A percentile compares a stretch with the other conserved stretches of the same genome.
Evolutionary conservation across 2,329 filamentous ascomycete genomes (phyloP).

Genomic region (Microcera coccophila): DNA sequence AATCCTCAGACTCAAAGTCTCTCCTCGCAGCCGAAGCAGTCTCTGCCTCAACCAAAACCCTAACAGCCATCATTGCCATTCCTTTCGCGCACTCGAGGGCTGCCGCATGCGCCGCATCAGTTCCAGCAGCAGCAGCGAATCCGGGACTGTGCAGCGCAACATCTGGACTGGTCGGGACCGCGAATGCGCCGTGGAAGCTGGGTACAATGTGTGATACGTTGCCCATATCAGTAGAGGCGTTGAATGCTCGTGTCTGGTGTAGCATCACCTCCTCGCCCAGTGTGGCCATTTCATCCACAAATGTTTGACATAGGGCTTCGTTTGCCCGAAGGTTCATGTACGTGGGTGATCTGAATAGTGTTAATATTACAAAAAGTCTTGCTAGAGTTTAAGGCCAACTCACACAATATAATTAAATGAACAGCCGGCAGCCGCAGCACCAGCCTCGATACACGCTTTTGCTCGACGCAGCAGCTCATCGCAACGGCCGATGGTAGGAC

Average conservation of each 20-base stretch:
- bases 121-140: constrained; percentile 44
- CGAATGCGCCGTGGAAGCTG: constrained; percentile 47
- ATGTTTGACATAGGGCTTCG: constrained; percentile 40
- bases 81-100: constrained; percentile 44
- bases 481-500: constrained; percentile 7
- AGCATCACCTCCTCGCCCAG: constrained; percentile 29
- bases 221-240: constrained; percentile 43
- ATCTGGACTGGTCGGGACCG: constrained; percentile 36
- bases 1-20: background rate
- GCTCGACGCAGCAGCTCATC: constrained; percentile 29
- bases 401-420: constrained; percentile 22
- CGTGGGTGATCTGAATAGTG: background rate
- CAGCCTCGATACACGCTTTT: constrained; percentile 37
- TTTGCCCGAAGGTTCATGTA: constrained; percentile 38
- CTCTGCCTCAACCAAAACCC: background rate
- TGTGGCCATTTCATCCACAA: constrained; percentile 43
- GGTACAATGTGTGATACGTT: constrained; percentile 48
- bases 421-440: constrained; percentile 34
- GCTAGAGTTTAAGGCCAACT: background rate
- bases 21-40: background rate
- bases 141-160: constrained; percentile 38
- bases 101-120: constrained; percentile 36
- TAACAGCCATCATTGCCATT: constrained; percentile 34
- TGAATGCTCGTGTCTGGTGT: constrained; percentile 7
- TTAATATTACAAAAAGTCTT: background rate